Base-by-base conservation (phyloP, 2,329 filamentous ascomycete species). In the Thelonectria rubi region DNA sequence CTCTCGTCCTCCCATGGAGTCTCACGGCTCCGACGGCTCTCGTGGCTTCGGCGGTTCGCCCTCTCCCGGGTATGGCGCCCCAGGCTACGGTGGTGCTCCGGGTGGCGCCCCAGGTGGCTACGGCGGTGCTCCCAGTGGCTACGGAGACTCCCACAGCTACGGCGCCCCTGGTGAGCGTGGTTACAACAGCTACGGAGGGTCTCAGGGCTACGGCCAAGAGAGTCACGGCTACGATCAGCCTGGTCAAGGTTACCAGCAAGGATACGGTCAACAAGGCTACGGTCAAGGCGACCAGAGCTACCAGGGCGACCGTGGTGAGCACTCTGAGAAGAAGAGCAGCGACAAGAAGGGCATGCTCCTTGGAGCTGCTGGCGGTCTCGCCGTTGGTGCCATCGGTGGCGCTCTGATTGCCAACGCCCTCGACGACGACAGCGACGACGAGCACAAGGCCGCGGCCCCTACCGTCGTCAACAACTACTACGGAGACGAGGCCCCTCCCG, bases 281-380 rank as follows among this genome's bases (percentile, higher is more conserved):
- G 65, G 67, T 48, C 66, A 69, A 30, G 59, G 64, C 14, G 39
- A 55, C 17, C 49, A 37, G 4, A n/a, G n/a, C n/a, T n/a, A n/a
- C n/a, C 42, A 69, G 34, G 70, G 67, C 30, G 57, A 71, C 11
- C 59, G 65, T 11, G 45, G 53, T n/a, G 58, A 62, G 32, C 34
- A 68, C 47, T 52, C 71, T 65, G 75, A 80, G 65, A 77, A 79
- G 69, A 75, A 76, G 69, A 76, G 76, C 42, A 80, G 81, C 59
- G 79, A 81, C 56, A 83, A 79, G 65, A 84, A 82, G 18, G 84
- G 83, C 69, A 80, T 87, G 72, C 76, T 89, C 46, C 80, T 86
- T 20, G 87, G 82, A 45, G 87, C 84, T 52, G 84, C 83, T 10
- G 87, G 81, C 37, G 88, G 88, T 74, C 72, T 89, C 18, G 87